Evolutionary conservation across 768 basidiomycete species (phyloP), one percentile per base, ranked within the genome.

Genomic region (Leucocoprinus leucothites): DNA sequence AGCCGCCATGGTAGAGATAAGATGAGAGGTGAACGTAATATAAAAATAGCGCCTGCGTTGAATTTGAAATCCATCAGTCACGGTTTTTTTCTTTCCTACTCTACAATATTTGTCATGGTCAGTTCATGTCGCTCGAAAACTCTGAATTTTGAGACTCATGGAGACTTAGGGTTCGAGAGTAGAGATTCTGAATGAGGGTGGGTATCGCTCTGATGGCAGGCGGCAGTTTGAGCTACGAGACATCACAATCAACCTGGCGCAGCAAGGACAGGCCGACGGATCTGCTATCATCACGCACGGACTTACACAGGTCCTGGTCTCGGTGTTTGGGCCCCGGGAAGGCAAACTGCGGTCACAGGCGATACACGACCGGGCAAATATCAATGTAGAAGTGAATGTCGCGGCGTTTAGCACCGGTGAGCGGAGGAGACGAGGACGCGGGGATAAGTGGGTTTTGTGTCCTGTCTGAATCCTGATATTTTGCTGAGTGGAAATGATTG

Each of bases 301-400:
- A 1, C 79, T 98, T 28, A 98, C 97, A 0, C 84, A 90, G 56
- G 93, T 97, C 7, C 74, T 86, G 14, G 89, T 90, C 18, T 86
- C 89, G 48, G 92, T 98, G 1, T 91, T 91, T 69, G 97, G 97
- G 0, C 97, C 97, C 1, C 74, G 93, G 60, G 97, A 99, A 71
- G 87, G 91, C 1, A 89, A 85, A 66, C 76, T 85, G 70, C 80
- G 92, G 47, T 87, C 87, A 0, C 83, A 89, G 49, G 87, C 88
- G 3, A 75, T 89, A 28, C 91, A 95, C 63, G 93, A 98, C 71
- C 84, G 90, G 35, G 96, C 92, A 19, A 83, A 82, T 52, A 79
- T 99, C 67, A 91, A 88, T 58, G 94, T 99, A 19, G 94, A 97
- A 64, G 85, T 97, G 34, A 84, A 79, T 24, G 82, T 96, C 11